Evolutionary conservation across 1,284 basidiomycete genomes (phyloP).

Genomic region (Pterulicium gracile): DNA sequence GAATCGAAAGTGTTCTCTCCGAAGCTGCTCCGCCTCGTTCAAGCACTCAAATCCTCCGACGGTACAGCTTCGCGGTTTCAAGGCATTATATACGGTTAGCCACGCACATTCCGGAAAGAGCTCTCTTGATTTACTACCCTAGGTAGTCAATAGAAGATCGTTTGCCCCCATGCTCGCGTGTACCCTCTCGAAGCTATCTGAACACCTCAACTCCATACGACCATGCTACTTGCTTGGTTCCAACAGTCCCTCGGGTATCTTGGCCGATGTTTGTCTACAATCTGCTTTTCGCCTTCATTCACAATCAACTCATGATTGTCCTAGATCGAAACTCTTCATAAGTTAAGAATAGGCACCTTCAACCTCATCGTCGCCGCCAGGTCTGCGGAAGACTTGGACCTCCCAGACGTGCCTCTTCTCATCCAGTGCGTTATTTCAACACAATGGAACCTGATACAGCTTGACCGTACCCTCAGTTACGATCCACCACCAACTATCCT

Average conservation of each 20-base stretch:
- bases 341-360: constrained; percentile 39
- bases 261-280: constrained; percentile 9
- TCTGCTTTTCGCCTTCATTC: constrained; percentile 12
- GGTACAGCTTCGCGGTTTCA: constrained; percentile 44
- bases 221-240: constrained; percentile 7
- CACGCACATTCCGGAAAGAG: neutral
- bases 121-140: constrained; percentile 1
- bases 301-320: neutral
- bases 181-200: constrained; percentile 26
- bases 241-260: neutral
- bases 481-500: constrained; percentile 51
- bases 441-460: constrained; percentile 6
- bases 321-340: constrained; percentile 25
- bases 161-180: constrained; percentile 39
- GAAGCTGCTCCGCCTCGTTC: constrained; percentile 49
- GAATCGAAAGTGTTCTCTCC: no score
- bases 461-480: constrained; percentile 34
- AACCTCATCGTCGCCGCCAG: constrained; percentile 56
- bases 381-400: constrained; percentile 43
- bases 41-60: constrained; percentile 42
- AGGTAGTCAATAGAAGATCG: constrained; percentile 15
- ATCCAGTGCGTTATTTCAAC: constrained; percentile 35
- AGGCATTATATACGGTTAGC: constrained; percentile 54
- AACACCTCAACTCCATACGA: constrained; percentile 24
- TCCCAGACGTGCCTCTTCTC: constrained; percentile 42